phyloP scores from a whole-genome alignment of 176 grass and related monocot species.

The Aegilops umbellulata region DNA sequence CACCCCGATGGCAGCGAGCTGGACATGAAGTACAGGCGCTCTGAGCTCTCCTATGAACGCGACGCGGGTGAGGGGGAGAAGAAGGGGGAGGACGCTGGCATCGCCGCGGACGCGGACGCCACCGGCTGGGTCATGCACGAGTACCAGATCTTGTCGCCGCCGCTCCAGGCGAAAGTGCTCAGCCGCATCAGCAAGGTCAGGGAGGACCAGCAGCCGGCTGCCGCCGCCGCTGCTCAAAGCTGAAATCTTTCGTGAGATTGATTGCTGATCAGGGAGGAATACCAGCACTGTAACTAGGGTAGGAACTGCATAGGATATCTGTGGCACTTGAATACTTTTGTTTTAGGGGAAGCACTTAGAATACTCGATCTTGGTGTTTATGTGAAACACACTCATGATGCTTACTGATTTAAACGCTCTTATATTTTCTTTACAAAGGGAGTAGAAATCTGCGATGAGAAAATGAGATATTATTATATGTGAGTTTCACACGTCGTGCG shows the following conservation, averaged over 20 bases:
- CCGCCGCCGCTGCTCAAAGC: not conserved
- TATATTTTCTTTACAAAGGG: no score
- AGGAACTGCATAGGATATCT: not conserved
- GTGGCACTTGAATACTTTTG: not conserved
- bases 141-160: not conserved
- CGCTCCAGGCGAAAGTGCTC: not conserved
- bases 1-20: not conserved
- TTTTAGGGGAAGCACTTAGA: not conserved
- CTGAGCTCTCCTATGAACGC: not conserved
- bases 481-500: not conserved
- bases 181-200: not conserved
- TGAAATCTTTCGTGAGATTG: not conserved
- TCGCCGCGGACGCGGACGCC: not conserved
- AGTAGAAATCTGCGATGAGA: no score
- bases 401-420: no score
- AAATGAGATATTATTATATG: no score
- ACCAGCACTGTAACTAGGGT: not conserved
- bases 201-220: not conserved
- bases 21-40: not conserved
- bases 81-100: not conserved
- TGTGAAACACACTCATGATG: no score
- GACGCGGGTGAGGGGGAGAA: not conserved
- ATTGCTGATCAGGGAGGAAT: not conserved
- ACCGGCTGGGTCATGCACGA: constrained; percentile 17
- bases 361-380: not conserved